phyloP scores from a whole-genome alignment of 2,329 filamentous ascomycete species.

The Talaromyces verruculosus region DNA sequence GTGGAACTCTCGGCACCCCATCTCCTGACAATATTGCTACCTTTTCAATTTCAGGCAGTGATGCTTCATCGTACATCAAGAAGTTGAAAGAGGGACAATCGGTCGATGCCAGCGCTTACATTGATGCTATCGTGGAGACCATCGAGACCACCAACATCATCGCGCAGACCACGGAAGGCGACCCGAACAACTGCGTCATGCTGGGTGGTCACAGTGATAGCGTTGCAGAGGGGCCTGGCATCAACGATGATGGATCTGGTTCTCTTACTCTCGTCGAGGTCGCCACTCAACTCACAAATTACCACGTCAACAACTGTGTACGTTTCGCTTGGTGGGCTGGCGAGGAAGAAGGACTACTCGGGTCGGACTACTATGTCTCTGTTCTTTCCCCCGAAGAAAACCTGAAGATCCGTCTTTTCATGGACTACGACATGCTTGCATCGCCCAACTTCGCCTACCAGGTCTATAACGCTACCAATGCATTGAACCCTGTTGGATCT shows the following conservation, averaged over 20 bases:
- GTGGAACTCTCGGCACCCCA: constrained; percentile 44
- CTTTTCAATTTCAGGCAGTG: not conserved
- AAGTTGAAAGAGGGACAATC: constrained; percentile 51
- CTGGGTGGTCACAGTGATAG: constrained; percentile 63
- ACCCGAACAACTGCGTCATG: constrained; percentile 59
- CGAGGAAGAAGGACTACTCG: constrained; percentile 64
- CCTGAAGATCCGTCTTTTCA: constrained; percentile 63
- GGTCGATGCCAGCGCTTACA: constrained; percentile 39
- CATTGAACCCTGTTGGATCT: constrained; percentile 61
- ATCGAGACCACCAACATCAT: constrained; percentile 59
- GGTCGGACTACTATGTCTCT: constrained; percentile 58
- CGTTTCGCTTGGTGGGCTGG: constrained; percentile 68
- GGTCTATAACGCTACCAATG: constrained; percentile 59
- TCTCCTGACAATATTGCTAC: not conserved
- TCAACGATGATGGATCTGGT: constrained; percentile 77
- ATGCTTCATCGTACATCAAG: constrained; percentile 46
- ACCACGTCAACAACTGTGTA: constrained; percentile 67
- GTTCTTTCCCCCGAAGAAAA: constrained; percentile 51
- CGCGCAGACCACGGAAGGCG: constrained; percentile 59
- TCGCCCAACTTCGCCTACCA: constrained; percentile 60
- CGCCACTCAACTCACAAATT: constrained; percentile 64
- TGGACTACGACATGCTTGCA: constrained; percentile 72
- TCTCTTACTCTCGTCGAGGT: constrained; percentile 61
- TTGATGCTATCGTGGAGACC: constrained; percentile 49
- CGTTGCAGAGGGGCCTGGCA: constrained; percentile 63